phyloP scores from a whole-genome alignment of 2,329 filamentous ascomycete genomes.

The Trichoderma asperellum region DNA sequence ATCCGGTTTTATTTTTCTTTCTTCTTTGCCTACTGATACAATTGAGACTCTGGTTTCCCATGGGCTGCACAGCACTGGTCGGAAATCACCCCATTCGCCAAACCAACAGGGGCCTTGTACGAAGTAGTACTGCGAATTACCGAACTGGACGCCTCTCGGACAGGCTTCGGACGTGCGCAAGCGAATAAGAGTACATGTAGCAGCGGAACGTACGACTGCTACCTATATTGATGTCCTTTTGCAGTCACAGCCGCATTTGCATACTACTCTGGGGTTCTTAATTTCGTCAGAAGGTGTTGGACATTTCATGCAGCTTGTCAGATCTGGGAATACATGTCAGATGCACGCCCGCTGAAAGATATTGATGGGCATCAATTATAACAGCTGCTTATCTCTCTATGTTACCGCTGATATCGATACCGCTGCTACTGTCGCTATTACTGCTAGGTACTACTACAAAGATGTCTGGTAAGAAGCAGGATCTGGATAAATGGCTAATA shows the following conservation, averaged over 20 bases:
- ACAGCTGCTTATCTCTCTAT: background rate
- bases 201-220: background rate
- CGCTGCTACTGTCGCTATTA: background rate
- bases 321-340: constrained; percentile 3
- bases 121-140: background rate
- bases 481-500: background rate
- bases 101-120: background rate
- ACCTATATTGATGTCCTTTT: background rate
- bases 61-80: constrained; percentile 2
- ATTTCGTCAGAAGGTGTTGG: background rate
- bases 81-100: constrained; percentile 33
- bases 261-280: background rate
- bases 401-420: background rate
- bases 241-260: background rate
- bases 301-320: constrained; percentile 7
- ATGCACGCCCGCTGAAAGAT: constrained; percentile 3
- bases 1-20: background rate
- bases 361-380: background rate
- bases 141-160: constrained; percentile 8
- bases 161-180: constrained; percentile 2
- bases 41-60: constrained; percentile 1
- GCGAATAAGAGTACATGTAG: constrained; percentile 1
- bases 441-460: background rate
- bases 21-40: background rate
- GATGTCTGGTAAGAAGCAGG: background rate